Evolutionary conservation across 305 asterid species (phyloP).

Genomic region (Fraxinus baroniana): DNA sequence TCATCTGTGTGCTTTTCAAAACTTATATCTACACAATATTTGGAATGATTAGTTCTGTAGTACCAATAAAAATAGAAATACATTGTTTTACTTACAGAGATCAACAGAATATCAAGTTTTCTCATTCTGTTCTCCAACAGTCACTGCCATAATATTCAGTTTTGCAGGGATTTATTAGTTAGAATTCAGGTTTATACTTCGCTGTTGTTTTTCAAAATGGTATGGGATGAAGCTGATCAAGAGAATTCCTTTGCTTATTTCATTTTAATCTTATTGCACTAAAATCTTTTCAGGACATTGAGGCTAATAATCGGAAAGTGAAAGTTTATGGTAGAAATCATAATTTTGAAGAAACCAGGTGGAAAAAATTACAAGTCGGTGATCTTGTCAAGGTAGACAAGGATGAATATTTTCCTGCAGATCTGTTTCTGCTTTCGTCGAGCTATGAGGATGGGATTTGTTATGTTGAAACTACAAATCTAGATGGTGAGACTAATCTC

Average conservation of each 20-base stretch:
- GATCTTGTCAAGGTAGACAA: constrained; percentile 79
- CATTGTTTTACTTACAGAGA: background rate
- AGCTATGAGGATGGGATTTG: constrained; percentile 88
- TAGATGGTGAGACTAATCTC: constrained; percentile 96
- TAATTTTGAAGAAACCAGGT: constrained; percentile 56
- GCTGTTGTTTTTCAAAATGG: background rate
- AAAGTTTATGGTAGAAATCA: constrained; percentile 44
- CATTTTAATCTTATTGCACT: constrained; percentile 5
- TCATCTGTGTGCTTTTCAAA: background rate
- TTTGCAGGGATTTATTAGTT: background rate
- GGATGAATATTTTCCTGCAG: constrained; percentile 91
- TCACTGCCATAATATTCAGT: background rate
- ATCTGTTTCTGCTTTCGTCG: constrained; percentile 81
- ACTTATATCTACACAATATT: background rate
- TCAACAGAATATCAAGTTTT: background rate
- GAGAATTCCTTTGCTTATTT: background rate
- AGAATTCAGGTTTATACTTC: background rate
- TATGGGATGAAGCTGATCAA: background rate
- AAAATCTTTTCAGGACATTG: constrained; percentile 60
- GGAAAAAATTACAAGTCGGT: constrained; percentile 83
- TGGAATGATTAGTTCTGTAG: background rate
- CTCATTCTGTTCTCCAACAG: background rate
- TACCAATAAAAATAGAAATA: background rate
- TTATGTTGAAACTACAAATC: constrained; percentile 87
- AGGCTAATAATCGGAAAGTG: constrained; percentile 82